Conservation (phyloP, 1,284 basidiomycete species). For the Heterobasidion annosum region DNA sequence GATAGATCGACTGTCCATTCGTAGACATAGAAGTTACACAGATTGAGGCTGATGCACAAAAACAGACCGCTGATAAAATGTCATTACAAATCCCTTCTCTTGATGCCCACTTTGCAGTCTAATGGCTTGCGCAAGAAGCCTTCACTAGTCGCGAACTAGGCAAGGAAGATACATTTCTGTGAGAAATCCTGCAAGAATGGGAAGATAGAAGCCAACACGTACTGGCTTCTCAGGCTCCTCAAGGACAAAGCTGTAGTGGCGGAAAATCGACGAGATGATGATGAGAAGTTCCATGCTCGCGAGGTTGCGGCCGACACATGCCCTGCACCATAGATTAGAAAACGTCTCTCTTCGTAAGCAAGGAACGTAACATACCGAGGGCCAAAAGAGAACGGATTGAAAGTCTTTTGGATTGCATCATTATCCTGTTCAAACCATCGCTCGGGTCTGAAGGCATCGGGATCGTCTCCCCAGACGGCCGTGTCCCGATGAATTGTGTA, state of each 20-base stretch:
- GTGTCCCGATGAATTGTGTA: constrained; percentile 74
- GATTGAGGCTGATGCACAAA: background rate
- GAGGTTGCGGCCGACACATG: constrained; percentile 69
- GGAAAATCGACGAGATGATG: constrained; percentile 65
- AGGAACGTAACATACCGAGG: constrained; percentile 33
- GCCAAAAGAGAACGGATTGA: constrained; percentile 68
- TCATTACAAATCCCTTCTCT: constrained; percentile 32
- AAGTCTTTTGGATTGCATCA: constrained; percentile 53
- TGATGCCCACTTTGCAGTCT: constrained; percentile 57
- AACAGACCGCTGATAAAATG: background rate
- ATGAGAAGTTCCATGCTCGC: constrained; percentile 69
- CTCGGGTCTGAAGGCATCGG: constrained; percentile 71
- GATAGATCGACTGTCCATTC: background rate
- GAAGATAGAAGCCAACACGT: constrained; percentile 17
- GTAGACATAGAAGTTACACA: background rate
- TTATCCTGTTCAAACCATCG: constrained; percentile 70
- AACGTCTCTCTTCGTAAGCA: constrained; percentile 2
- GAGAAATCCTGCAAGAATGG: background rate
- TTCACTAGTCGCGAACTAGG: constrained; percentile 59
- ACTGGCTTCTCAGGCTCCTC: constrained; percentile 48
- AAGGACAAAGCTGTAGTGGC: constrained; percentile 64
- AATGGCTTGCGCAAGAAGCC: constrained; percentile 76
- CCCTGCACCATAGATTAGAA: constrained; percentile 29
- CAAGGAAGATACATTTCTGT: constrained; percentile 7
- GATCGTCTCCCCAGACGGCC: constrained; percentile 69